These are phyloP conservation scores for Xylaria sp. DNA, from an alignment of 2,329 filamentous ascomycete species.

Conservation along the genomic window DNA sequence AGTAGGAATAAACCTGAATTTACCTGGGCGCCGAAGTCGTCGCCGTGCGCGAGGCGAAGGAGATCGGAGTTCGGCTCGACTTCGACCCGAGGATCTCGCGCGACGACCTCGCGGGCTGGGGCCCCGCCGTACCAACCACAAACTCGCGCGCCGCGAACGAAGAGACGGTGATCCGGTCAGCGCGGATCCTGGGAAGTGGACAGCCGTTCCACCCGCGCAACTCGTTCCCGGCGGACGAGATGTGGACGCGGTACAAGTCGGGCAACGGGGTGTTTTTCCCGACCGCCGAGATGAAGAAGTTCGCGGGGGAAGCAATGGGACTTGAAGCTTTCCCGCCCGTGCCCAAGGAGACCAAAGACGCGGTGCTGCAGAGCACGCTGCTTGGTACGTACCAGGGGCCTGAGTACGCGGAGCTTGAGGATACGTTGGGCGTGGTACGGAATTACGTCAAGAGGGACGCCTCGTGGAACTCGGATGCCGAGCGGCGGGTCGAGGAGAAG, in stretches of 20 bases:
- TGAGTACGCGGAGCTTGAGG: constrained; percentile 36
- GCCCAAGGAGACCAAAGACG: constrained; percentile 33
- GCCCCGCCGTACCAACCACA: constrained; percentile 45
- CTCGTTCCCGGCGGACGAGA: constrained; percentile 31
- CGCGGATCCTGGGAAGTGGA: constrained; percentile 49
- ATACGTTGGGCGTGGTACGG: constrained; percentile 41
- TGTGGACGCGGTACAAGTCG: constrained; percentile 32
- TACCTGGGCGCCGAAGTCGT: constrained; percentile 11
- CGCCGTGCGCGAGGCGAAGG: constrained; percentile 30
- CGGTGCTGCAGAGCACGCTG: constrained; percentile 46
- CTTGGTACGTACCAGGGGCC: constrained; percentile 47
- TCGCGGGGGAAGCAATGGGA: constrained; percentile 30
- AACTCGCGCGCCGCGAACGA: constrained; percentile 40
- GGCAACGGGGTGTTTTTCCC: constrained; percentile 48
- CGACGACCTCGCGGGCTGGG: constrained; percentile 45
- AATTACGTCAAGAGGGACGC: constrained; percentile 46
- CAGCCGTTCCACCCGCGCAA: constrained; percentile 40
- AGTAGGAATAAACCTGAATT: too few relatives aligned
- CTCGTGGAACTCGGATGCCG: constrained; percentile 38
- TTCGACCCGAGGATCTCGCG: constrained; percentile 45
- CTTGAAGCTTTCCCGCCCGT: constrained; percentile 26
- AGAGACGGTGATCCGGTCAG: constrained; percentile 45
- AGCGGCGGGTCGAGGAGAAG: constrained; percentile 38
- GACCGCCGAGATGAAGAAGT: constrained; percentile 41
- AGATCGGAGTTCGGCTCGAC: constrained; percentile 38